Evolutionary conservation across 176 grass and related monocot species (phyloP).

Genomic region (Bolboschoenus planiculmis): DNA sequence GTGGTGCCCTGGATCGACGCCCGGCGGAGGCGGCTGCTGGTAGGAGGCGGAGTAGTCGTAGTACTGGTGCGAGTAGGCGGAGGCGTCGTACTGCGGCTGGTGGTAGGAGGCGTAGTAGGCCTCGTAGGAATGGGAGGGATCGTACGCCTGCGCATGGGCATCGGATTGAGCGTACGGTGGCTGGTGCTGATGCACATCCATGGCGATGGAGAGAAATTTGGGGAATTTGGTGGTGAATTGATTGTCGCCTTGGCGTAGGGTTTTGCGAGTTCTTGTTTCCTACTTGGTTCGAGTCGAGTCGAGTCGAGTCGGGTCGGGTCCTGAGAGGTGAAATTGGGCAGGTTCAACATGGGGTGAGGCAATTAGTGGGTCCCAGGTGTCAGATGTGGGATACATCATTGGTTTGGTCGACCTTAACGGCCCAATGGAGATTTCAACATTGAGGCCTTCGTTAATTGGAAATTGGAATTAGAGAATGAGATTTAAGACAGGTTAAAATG

Average conservation of each 20-base stretch:
- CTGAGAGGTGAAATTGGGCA: neutral
- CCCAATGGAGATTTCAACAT: no score
- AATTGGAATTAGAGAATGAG: no score
- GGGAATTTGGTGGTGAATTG: neutral
- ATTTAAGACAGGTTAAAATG: neutral
- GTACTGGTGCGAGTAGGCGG: conserved; percentile 15
- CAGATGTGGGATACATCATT: no score
- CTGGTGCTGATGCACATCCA: neutral
- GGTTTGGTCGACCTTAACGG: no score
- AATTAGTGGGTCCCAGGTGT: neutral
- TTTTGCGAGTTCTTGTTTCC: neutral
- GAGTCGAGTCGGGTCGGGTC: neutral
- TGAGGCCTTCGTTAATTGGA: no score
- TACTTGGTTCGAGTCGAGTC: neutral
- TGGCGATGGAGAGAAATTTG: neutral
- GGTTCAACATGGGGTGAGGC: neutral
- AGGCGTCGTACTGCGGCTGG: conserved; percentile 14
- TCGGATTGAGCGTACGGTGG: neutral
- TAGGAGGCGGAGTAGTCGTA: conserved; percentile 14
- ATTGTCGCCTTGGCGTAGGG: neutral
- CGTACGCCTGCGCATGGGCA: neutral
- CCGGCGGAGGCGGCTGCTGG: conserved; percentile 37
- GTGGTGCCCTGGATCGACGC: neutral
- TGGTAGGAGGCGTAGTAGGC: conserved; percentile 6
- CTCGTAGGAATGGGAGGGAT: neutral